Evolutionary conservation across 805 yeast species (phyloP).

Genomic region (Grigorovia jiainica): DNA sequence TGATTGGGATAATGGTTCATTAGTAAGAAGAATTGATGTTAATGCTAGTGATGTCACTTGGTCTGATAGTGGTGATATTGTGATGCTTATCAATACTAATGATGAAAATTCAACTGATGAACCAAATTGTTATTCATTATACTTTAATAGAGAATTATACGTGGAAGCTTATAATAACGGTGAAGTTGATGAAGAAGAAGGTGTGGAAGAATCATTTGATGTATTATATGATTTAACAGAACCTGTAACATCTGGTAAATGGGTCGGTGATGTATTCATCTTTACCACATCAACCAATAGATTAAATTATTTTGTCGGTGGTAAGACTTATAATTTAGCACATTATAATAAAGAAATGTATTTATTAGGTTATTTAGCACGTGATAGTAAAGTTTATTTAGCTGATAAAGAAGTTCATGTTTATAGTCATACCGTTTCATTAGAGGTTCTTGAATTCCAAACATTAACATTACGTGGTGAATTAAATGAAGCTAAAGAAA

Average conservation of each 20-base stretch:
- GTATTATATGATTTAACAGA: slow-evolving; percentile 78
- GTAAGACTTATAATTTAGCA: slow-evolving; percentile 80
- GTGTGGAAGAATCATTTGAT: slow-evolving; percentile 79
- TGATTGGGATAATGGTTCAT: slow-evolving; percentile 84
- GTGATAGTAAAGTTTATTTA: slow-evolving; percentile 83
- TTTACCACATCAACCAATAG: slow-evolving; percentile 83
- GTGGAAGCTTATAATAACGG: slow-evolving; percentile 52
- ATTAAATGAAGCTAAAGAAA: slow-evolving; percentile 65
- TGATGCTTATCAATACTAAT: slow-evolving; percentile 62
- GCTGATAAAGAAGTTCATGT: slow-evolving; percentile 86
- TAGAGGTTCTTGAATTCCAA: slow-evolving; percentile 88
- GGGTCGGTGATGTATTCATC: slow-evolving; percentile 96
- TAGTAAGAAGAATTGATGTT: slow-evolving; percentile 85
- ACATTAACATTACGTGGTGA: slow-evolving; percentile 94
- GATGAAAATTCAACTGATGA: slow-evolving; percentile 19
- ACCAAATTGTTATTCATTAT: slow-evolving; percentile 61
- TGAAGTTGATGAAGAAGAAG: slow-evolving; percentile 66
- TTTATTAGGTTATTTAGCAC: slow-evolving; percentile 79
- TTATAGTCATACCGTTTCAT: slow-evolving; percentile 67
- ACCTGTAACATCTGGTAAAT: slow-evolving; percentile 75
- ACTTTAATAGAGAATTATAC: slow-evolving; percentile 60
- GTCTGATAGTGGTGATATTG: slow-evolving; percentile 89
- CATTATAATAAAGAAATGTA: slow-evolving; percentile 87
- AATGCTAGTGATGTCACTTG: slow-evolving; percentile 75
- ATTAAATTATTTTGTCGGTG: slow-evolving; percentile 90